Evolutionary conservation across 2,329 filamentous ascomycete genomes (phyloP).

Genomic region (Hymenoscyphus infarciens): DNA sequence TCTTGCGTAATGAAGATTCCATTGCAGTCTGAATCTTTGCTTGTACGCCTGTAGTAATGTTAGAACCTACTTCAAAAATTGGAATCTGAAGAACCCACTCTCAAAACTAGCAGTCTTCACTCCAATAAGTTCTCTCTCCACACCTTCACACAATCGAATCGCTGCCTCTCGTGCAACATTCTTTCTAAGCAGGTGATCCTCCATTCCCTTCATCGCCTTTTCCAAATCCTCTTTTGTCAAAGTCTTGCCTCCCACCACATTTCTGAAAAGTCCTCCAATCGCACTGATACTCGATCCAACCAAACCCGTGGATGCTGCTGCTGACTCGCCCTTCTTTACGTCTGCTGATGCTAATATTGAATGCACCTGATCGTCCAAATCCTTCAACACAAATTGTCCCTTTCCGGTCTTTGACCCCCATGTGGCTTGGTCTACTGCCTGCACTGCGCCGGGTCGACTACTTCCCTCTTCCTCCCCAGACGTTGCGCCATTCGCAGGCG

Average conservation of each 20-base stretch:
- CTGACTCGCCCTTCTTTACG: conserved; percentile 50
- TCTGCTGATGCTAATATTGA: conserved; percentile 82
- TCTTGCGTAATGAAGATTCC: conserved; percentile 88
- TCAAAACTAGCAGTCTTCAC: conserved; percentile 92
- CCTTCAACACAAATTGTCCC: conserved; percentile 90
- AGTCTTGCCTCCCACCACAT: conserved; percentile 91
- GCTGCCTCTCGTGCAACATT: conserved; percentile 96
- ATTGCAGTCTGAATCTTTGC: conserved; percentile 80
- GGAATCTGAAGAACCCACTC: conserved; percentile 41
- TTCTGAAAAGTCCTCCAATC: conserved; percentile 85
- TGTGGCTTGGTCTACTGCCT: conserved; percentile 71
- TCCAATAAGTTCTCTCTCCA: conserved; percentile 84
- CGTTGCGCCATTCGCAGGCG: conserved; percentile 47
- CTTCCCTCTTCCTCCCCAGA: conserved; percentile 50
- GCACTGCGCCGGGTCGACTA: conserved; percentile 57
- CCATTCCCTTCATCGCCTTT: conserved; percentile 93
- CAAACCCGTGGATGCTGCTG: conserved; percentile 54
- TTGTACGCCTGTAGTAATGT: conserved; percentile 58
- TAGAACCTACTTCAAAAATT: conserved; percentile 11
- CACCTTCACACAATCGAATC: conserved; percentile 82
- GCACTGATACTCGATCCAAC: conserved; percentile 77
- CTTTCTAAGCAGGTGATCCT: conserved; percentile 89
- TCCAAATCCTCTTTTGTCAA: conserved; percentile 85
- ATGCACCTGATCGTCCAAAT: conserved; percentile 90
- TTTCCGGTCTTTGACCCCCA: conserved; percentile 84